Evolutionary conservation across 345 rosid genomes (phyloP), one percentile per base, ranked within the genome.

Genomic region (Ceriops zippeliana): DNA sequence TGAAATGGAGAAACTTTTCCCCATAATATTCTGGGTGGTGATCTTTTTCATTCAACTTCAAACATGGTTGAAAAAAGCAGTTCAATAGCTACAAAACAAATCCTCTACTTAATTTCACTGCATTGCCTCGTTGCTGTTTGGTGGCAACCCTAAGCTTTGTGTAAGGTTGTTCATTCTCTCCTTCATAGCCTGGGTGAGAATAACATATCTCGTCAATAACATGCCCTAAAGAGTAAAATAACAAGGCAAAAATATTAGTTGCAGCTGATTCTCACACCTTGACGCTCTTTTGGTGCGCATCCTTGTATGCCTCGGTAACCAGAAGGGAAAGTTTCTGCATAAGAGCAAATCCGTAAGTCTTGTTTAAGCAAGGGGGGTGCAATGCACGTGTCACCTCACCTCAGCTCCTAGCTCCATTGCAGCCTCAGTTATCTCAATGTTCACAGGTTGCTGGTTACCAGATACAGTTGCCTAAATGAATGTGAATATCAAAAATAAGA

Each of bases 81-180:
- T 42, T 42, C 49, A 13, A 42, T 42, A 42, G 49, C 49, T 42
- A 42, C 17, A 42, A 42, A 42, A 42, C 49, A 42, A 42, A 42
- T 42, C 17, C 17, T 42, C 49, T 11, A 19, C 49, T 0, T 0
- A 31, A 52, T n/a, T 1, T 62, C 31, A 70, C 57, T 54, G 54
- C 62, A 63, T 16, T 34, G 57, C 74, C 30, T 70, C 74, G 1
- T 63, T 63, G 60, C 63, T 67, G 58, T 59, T 59, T 59, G 75
- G 75, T n/a, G 75, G 75, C 70, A 72, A 60, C 7, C 75, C 75
- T 49, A 72, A 58, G 53, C 76, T 73, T 53, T 60, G 70, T n/a
- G 71, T 71, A 66, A 73, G 67, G 30, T 73, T 62, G 61, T 59
- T n/a, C 71, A 66, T 73, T 34, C 67, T 61, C 24, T 53, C 66